A percentile compares a stretch with the other conserved stretches of the same genome.
These are phyloP conservation scores for Baorangia bicolor DNA, from an alignment of 768 basidiomycete species.

Conservation along the genomic window DNA sequence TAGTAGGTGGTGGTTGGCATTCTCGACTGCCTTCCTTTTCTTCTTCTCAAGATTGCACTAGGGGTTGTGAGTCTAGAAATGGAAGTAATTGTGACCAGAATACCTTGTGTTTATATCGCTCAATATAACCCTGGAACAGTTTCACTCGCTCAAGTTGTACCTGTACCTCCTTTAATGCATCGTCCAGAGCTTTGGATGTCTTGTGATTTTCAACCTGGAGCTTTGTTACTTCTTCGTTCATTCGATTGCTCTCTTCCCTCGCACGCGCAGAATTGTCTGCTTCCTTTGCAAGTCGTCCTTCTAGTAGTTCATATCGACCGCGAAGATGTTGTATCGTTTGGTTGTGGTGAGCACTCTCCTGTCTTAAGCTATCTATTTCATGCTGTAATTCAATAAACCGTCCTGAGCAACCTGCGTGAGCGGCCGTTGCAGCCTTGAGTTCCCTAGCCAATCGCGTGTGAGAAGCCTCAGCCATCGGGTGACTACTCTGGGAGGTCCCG, in stretches of 20 bases:
- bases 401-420: constrained; percentile 16
- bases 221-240: constrained; percentile 21
- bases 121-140: constrained; percentile 22
- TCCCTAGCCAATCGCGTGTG: constrained; percentile 13
- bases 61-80: not conserved
- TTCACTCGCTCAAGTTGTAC: constrained; percentile 21
- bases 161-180: constrained; percentile 16
- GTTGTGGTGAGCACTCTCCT: not conserved
- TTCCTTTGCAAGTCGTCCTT: constrained; percentile 13
- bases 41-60: constrained; percentile 26
- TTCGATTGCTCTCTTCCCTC: constrained; percentile 11
- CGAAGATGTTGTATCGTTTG: constrained; percentile 16
- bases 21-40: constrained; percentile 27
- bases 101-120: constrained; percentile 26
- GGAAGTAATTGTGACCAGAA: not conserved
- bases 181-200: constrained; percentile 12
- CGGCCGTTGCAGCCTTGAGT: constrained; percentile 7
- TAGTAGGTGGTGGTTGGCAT: not conserved
- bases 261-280: not conserved
- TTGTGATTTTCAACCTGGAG: constrained; percentile 27
- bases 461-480: constrained; percentile 2
- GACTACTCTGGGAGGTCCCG: not conserved
- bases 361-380: constrained; percentile 13
- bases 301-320: constrained; percentile 12
- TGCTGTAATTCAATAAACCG: constrained; percentile 8